These are phyloP conservation scores for Abelmoschus esculentus DNA, from an alignment of 345 rosid species.

Conservation along the genomic window DNA sequence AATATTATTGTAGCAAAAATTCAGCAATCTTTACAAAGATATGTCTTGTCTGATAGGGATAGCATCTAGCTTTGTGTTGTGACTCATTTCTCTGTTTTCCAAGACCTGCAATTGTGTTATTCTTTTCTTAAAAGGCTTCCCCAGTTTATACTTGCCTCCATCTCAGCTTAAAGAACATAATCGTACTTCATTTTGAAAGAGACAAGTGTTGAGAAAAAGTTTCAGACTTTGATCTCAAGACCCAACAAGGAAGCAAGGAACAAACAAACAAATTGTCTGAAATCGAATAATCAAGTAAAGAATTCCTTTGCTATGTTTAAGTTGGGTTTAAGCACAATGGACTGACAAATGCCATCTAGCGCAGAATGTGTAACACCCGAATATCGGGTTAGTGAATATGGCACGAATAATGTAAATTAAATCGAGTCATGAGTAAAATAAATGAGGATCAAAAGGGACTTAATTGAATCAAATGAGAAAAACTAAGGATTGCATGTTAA, in stretches of 20 bases:
- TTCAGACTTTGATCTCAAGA: background rate
- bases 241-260: background rate
- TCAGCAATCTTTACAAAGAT: constrained; percentile 15
- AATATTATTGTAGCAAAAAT: constrained; percentile 11
- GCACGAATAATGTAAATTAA: too few relatives aligned
- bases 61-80: constrained; percentile 25
- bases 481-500: too few relatives aligned
- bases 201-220: background rate
- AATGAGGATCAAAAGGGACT: too few relatives aligned
- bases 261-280: constrained; percentile 10
- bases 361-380: too few relatives aligned
- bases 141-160: constrained; percentile 18
- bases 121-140: constrained; percentile 7
- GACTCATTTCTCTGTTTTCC: background rate
- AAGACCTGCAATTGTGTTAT: background rate
- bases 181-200: background rate
- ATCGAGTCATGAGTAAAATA: too few relatives aligned
- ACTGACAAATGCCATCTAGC: too few relatives aligned
- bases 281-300: constrained; percentile 29
- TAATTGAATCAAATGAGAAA: too few relatives aligned
- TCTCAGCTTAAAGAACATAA: background rate
- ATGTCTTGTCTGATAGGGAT: constrained; percentile 31
- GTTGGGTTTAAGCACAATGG: too few relatives aligned
- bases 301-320: constrained; percentile 6
- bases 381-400: too few relatives aligned